A percentile compares a stretch with the other conserved stretches of the same genome.
phyloP scores from a whole-genome alignment of 257 asterid genomes.

The Cynanchum wilfordii region DNA sequence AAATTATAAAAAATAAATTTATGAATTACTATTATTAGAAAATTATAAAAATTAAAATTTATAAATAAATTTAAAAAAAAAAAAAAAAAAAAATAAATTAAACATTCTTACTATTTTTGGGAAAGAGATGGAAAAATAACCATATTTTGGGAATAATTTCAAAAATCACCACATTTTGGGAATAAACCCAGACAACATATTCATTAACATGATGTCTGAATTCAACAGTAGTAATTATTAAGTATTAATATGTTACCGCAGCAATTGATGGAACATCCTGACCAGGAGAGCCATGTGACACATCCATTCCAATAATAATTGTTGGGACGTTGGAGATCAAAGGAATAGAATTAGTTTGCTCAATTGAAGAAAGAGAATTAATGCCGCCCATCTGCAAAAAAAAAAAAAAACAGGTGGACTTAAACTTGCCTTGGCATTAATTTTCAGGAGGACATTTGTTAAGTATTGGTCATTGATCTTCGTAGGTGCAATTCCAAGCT shows the following conservation, averaged over 20 bases:
- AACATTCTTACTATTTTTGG: too few species aligned
- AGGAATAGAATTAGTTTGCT: slow-evolving; percentile 32
- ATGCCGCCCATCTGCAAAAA: slow-evolving; percentile 58
- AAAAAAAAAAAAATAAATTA: too few species aligned
- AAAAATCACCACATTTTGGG: too few species aligned
- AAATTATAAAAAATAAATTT: too few species aligned
- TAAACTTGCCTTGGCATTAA: slow-evolving; percentile 54
- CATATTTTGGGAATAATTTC: too few species aligned
- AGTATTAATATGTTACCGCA: slow-evolving; percentile 35
- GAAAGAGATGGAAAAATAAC: too few species aligned
- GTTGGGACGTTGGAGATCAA: slow-evolving; percentile 48
- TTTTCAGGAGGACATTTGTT: slow-evolving; percentile 61
- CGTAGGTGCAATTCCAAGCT: slow-evolving; percentile 52
- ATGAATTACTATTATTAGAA: too few species aligned
- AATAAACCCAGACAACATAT: too few species aligned
- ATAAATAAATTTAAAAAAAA: too few species aligned
- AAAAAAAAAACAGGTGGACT: not conserved
- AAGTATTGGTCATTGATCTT: slow-evolving; percentile 64
- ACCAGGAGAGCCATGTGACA: slow-evolving; percentile 79
- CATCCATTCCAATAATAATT: slow-evolving; percentile 75
- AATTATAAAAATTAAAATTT: too few species aligned
- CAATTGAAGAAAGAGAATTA: slow-evolving; percentile 46
- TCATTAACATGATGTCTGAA: not conserved
- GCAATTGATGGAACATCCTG: slow-evolving; percentile 76
- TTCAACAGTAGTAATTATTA: not conserved